Conservation (phyloP, 2,329 filamentous ascomycete species). For the Berkeleyomyces basicola region DNA sequence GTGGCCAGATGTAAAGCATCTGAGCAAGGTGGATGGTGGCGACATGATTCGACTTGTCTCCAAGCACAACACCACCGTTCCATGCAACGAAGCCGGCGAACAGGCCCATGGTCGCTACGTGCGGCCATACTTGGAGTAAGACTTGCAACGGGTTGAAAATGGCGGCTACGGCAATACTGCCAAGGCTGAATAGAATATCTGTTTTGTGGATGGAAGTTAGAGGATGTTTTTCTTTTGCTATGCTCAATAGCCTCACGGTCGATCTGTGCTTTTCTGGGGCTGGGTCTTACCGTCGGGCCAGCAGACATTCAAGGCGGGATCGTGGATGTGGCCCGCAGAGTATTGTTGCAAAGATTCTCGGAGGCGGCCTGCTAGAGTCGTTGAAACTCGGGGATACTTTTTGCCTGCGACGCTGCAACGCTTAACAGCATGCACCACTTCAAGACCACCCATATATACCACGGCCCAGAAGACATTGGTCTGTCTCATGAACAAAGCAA, state of each 20-base stretch:
- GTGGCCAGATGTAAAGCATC: constrained; percentile 89
- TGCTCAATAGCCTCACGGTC: too few relatives aligned
- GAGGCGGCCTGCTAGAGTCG: constrained; percentile 22
- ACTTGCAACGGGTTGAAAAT: constrained; percentile 31
- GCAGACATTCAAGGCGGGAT: constrained; percentile 30
- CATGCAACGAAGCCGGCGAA: constrained; percentile 65
- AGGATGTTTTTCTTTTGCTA: neutral
- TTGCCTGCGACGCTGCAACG: constrained; percentile 18
- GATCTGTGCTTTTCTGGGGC: too few relatives aligned
- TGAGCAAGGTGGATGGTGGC: constrained; percentile 79
- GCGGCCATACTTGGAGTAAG: constrained; percentile 36
- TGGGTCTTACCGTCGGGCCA: constrained; percentile 26
- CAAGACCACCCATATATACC: constrained; percentile 51
- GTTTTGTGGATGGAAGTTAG: constrained; percentile 21
- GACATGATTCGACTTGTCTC: constrained; percentile 90
- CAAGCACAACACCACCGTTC: constrained; percentile 86
- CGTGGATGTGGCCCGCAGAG: constrained; percentile 37
- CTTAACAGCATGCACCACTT: constrained; percentile 36
- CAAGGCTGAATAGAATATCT: constrained; percentile 34
- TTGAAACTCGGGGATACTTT: neutral
- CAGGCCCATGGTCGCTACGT: constrained; percentile 42
- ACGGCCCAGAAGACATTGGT: constrained; percentile 96
- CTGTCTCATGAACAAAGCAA: constrained; percentile 64
- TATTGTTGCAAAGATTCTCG: constrained; percentile 27
- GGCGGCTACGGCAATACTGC: constrained; percentile 48